Evolutionary conservation across 106 monocot genomes (phyloP), one percentile per base, ranked within the genome.

Genomic region (Cymbidium sinense): DNA sequence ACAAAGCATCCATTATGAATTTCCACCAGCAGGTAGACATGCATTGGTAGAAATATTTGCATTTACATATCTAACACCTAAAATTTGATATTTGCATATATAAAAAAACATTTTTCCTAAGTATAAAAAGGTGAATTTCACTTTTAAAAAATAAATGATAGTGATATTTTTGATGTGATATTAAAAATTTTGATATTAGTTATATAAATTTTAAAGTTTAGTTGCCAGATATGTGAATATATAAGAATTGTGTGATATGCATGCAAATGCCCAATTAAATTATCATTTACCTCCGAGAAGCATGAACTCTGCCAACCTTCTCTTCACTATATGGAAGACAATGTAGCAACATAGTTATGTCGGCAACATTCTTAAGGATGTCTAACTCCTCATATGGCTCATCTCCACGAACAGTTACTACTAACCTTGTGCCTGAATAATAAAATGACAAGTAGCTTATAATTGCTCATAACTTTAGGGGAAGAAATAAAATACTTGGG

Each of bases 281-380:
- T 67, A 79, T 74, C 44, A 73, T 29, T 79, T 79, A 89, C 96
- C 99, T 99, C 77, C 99, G 87, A 43, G 91, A 95, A 41, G 99
- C 87, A 75, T 99, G 99, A 28, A 91, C 90, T 64, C 99, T 90
- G 86, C 99, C 82, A 19, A 89, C 76, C 79, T 89, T 90, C 39
- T 95, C 89, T 61, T 95, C 90, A 75, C 50, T 74, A 54, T 81
- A 85, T 20, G 99, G 95, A 35, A 95, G 70, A 76, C 85, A 85
- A 78, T 99, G 99, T 35, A 99, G 81, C 84, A 95, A 78, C 99
- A 99, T 90, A 17, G 87, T 99, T 78, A 95, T 86, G 83, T 90
- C 84, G 75, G 85, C 77, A 43, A 91, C 86, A 77, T 78, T 76
- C 76, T 89, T 93, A 21, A 99, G 84, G 55, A 83, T 69, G 36